A percentile compares a stretch with the other conserved stretches of the same genome.
Conservation (phyloP, 73 alveolate genomes). For the Effrenium voratum region DNA sequence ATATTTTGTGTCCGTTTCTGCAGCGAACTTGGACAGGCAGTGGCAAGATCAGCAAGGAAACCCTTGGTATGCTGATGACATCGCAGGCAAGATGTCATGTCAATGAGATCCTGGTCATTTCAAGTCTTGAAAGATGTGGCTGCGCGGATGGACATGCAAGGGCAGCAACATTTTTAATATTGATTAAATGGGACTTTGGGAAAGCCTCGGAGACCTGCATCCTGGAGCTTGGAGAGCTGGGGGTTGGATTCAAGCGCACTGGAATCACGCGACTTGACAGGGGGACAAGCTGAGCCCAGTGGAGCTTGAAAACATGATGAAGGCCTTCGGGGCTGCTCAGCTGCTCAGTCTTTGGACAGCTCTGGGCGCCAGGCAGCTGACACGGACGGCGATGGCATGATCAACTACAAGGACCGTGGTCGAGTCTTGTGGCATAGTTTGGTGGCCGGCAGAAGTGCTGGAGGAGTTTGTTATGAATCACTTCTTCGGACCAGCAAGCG, state of each 20-base stretch:
- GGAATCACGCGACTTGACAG: not conserved
- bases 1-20: not conserved
- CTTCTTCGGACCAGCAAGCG: slow-evolving; percentile 76
- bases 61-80: slow-evolving; percentile 62
- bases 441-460: not conserved
- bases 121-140: not conserved
- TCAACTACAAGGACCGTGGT: slow-evolving; percentile 57
- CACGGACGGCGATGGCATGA: slow-evolving; percentile 87
- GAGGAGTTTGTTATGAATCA: slow-evolving; percentile 84
- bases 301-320: slow-evolving; percentile 75
- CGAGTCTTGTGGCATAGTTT: not conserved
- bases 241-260: not conserved
- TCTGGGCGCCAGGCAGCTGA: slow-evolving; percentile 33
- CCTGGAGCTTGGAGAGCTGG: not conserved
- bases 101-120: not conserved
- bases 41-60: slow-evolving; percentile 89
- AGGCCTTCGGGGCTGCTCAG: slow-evolving; percentile 2
- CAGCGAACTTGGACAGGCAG: too few relatives aligned
- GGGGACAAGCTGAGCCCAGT: slow-evolving; percentile 66
- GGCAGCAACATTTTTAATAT: not conserved
- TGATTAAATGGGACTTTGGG: too few relatives aligned
- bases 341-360: not conserved
- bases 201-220: not conserved
- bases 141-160: not conserved
- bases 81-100: slow-evolving; percentile 32